These are phyloP conservation scores for Nasturtium officinale DNA, from an alignment of 345 rosid genomes.

Conservation along the genomic window DNA sequence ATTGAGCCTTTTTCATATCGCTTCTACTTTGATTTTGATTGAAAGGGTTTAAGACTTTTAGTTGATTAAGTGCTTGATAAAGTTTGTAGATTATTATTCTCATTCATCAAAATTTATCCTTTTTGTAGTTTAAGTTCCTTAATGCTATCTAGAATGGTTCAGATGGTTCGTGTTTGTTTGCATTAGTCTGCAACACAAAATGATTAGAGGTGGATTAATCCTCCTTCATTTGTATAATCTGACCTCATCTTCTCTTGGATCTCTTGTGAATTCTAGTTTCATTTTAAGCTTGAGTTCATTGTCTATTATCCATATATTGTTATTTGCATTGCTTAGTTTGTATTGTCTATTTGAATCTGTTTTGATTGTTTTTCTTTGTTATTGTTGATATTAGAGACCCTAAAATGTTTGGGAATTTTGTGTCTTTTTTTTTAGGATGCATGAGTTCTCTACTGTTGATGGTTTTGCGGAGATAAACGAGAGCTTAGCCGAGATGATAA, in stretches of 20 bases:
- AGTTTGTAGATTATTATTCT: background rate
- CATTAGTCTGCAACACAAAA: too few relatives aligned
- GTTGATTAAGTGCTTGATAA: background rate
- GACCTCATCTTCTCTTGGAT: too few relatives aligned
- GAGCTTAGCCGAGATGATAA: conserved; percentile 86
- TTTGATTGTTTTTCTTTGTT: background rate
- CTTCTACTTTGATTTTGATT: background rate
- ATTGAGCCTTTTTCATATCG: background rate
- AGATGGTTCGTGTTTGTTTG: background rate
- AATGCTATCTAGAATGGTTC: background rate
- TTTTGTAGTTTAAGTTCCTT: background rate
- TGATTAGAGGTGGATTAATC: too few relatives aligned
- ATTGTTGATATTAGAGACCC: background rate
- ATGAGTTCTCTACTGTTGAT: conserved; percentile 86
- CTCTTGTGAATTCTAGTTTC: too few relatives aligned
- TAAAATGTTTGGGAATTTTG: background rate
- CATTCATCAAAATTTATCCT: background rate
- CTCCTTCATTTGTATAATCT: too few relatives aligned
- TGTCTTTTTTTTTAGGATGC: conserved; percentile 58
- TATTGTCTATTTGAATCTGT: background rate
- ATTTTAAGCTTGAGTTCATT: background rate
- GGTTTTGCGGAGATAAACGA: conserved; percentile 93
- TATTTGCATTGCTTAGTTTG: background rate
- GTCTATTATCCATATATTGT: background rate
- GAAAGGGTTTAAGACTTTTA: background rate